Evolutionary conservation across 2,329 filamentous ascomycete genomes (phyloP).

Genomic region (Neofusicoccum sp.): DNA sequence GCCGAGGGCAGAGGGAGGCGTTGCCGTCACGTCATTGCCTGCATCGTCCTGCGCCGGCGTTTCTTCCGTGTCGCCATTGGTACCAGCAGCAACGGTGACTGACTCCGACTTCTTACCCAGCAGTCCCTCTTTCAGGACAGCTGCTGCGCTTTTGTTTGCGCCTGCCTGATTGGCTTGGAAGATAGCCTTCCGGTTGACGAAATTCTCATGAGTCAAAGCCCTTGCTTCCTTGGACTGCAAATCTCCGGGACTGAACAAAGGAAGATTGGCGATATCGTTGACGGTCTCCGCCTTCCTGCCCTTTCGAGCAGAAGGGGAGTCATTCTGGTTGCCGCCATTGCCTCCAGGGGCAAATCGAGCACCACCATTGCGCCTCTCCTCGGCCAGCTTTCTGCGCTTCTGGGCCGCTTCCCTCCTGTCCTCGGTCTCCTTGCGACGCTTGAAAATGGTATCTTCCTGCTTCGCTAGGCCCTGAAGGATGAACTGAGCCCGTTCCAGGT

Average conservation of each 20-base stretch:
- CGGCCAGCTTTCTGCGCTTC: slow-evolving; percentile 19
- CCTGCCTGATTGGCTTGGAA: slow-evolving; percentile 63
- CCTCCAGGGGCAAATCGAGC: not conserved
- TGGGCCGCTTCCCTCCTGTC: slow-evolving; percentile 53
- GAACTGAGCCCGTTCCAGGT: slow-evolving; percentile 79
- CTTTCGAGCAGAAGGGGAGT: slow-evolving; percentile 6
- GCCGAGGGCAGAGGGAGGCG: slow-evolving; percentile 52
- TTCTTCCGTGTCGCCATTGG: slow-evolving; percentile 24
- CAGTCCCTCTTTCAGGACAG: slow-evolving; percentile 75
- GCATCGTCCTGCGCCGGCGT: slow-evolving; percentile 23
- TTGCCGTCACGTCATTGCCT: slow-evolving; percentile 34
- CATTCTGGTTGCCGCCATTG: slow-evolving; percentile 2
- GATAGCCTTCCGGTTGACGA: slow-evolving; percentile 69
- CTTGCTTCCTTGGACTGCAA: slow-evolving; percentile 37
- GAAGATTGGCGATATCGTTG: slow-evolving; percentile 29
- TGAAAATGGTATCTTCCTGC: slow-evolving; percentile 92
- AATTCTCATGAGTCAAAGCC: slow-evolving; percentile 79
- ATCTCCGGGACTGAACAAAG: slow-evolving; percentile 35
- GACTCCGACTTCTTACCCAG: slow-evolving; percentile 44
- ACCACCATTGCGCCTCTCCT: slow-evolving; percentile 15
- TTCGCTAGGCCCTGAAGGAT: slow-evolving; percentile 86
- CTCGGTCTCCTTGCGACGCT: slow-evolving; percentile 79
- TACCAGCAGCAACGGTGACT: slow-evolving; percentile 19
- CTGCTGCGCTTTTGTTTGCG: slow-evolving; percentile 95
- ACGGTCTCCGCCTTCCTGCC: slow-evolving; percentile 18